phyloP scores from a whole-genome alignment of 2,329 filamentous ascomycete genomes.

The Leptographium galeiforme region DNA sequence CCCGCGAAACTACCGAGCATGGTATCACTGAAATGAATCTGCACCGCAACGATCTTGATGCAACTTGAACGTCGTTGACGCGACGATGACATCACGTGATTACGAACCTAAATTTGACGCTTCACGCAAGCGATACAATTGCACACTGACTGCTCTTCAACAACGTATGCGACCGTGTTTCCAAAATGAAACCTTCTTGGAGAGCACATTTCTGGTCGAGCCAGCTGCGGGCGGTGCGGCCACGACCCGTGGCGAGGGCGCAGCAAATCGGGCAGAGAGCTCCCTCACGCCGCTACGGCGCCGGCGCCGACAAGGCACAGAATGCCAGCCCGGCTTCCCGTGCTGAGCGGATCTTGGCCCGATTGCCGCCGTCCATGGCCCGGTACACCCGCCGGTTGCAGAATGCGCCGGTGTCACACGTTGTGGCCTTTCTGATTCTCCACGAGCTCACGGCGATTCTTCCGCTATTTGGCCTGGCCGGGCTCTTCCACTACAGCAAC shows the following conservation, averaged over 20 bases:
- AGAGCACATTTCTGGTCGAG: background rate
- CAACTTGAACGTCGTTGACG: no score
- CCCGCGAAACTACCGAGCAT: background rate
- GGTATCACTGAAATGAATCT: no score
- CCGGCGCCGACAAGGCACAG: background rate
- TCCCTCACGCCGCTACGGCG: background rate
- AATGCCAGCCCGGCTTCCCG: constrained; percentile 14
- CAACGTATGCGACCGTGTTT: no score
- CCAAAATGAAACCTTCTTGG: no score
- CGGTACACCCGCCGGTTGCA: constrained; percentile 57
- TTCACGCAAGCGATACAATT: no score
- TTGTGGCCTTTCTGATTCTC: constrained; percentile 74
- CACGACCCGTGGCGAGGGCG: background rate
- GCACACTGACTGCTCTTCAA: no score
- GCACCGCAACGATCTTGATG: no score
- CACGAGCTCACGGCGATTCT: constrained; percentile 85
- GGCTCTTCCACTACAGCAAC: constrained; percentile 64
- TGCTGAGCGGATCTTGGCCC: constrained; percentile 32
- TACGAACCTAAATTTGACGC: no score
- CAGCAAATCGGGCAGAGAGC: background rate
- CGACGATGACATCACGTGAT: background rate
- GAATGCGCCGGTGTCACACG: constrained; percentile 66
- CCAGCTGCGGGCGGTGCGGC: background rate
- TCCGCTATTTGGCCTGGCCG: constrained; percentile 62
- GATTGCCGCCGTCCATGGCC: constrained; percentile 53